phyloP scores from a whole-genome alignment of 148 eudicot genomes.

The Fallopia convolvulus region DNA sequence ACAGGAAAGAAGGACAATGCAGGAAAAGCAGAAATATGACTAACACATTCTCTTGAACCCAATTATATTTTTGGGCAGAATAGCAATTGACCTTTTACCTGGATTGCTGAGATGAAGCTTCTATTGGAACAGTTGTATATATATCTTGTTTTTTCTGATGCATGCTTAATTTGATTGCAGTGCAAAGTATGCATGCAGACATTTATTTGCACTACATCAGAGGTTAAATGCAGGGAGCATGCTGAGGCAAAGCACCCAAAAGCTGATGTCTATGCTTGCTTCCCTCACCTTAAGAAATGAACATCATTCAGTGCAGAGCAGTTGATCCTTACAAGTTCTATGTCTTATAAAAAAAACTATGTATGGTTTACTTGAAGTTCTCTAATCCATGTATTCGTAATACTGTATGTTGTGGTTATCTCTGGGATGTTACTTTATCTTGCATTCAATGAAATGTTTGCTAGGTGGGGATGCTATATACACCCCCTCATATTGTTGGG shows the following conservation, averaged over 20 bases:
- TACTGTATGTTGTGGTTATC: neutral
- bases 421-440: neutral
- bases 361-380: neutral
- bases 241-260: constrained; percentile 95
- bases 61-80: neutral
- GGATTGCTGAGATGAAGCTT: neutral
- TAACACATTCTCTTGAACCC: neutral
- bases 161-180: constrained; percentile 30
- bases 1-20: neutral
- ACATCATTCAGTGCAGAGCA: neutral
- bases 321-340: neutral
- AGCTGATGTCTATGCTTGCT: constrained; percentile 50
- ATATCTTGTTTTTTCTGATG: neutral
- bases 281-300: constrained; percentile 82
- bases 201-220: constrained; percentile 85
- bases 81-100: neutral
- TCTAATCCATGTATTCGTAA: neutral
- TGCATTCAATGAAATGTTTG: neutral
- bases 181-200: constrained; percentile 99
- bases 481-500: neutral
- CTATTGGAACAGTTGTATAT: neutral
- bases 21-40: neutral
- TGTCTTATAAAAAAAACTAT: neutral
- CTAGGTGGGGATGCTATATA: neutral
- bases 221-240: constrained; percentile 89